These are phyloP conservation scores for Moesziomyces globuligerus DNA, from an alignment of 1,284 basidiomycete genomes.

Conservation along the genomic window DNA sequence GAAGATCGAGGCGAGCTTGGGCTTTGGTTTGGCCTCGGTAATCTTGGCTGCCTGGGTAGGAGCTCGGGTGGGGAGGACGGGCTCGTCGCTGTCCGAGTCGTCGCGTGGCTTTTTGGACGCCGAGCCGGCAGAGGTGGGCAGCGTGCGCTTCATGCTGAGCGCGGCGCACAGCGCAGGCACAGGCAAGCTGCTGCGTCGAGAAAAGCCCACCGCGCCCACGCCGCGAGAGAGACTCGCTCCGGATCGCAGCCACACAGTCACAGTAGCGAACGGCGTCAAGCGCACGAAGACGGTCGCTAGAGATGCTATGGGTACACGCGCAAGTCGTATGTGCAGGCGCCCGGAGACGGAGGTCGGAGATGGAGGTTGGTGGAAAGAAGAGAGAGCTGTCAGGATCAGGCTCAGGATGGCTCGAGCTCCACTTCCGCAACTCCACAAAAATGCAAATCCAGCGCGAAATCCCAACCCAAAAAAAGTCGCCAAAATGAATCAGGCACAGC, in stretches of 20 bases:
- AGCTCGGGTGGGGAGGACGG: constrained; percentile 2
- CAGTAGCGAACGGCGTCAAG: no score
- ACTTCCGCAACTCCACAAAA: no score
- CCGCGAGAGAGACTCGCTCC: constrained; percentile 1
- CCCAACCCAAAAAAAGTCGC: background rate
- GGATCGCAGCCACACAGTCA: constrained; percentile 19
- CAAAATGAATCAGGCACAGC: no score
- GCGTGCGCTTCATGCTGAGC: constrained; percentile 24
- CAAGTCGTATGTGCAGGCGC: no score
- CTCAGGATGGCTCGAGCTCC: no score
- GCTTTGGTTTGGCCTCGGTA: background rate
- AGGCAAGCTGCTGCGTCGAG: background rate
- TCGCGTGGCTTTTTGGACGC: constrained; percentile 13
- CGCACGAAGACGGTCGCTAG: no score
- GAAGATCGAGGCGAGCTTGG: constrained; percentile 43
- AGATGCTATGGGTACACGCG: background rate
- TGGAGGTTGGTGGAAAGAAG: no score
- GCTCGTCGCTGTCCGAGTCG: constrained; percentile 15
- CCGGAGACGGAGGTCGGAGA: no score
- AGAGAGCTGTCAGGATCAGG: no score
- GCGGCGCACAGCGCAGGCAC: background rate
- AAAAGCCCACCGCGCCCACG: constrained; percentile 4
- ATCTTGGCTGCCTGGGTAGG: background rate
- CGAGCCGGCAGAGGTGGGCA: background rate
- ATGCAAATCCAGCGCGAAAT: background rate